A percentile compares a stretch with the other conserved stretches of the same genome.
These are phyloP conservation scores for Pseudevernia furfuracea DNA, from an alignment of 495 filamentous ascomycete genomes.

Conservation along the genomic window DNA sequence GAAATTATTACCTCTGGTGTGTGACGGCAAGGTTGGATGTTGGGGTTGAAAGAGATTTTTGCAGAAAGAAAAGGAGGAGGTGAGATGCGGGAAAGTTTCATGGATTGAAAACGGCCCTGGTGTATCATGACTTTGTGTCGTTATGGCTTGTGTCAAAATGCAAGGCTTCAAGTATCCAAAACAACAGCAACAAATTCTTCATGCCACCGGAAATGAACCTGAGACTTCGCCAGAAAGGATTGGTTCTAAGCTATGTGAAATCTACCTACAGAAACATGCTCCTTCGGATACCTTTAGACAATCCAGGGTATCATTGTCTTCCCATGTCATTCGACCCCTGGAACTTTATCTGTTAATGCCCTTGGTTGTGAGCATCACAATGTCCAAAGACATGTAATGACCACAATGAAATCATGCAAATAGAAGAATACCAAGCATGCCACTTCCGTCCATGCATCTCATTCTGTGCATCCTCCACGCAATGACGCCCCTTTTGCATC, in stretches of 20 bases:
- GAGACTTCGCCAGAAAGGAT: not conserved
- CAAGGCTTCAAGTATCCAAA: too few relatives aligned
- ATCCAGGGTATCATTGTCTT: slow-evolving; percentile 4
- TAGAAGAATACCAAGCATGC: slow-evolving; percentile 4
- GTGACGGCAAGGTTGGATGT: not conserved
- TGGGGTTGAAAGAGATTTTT: too few relatives aligned
- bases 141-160: not conserved
- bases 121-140: too few relatives aligned
- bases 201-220: not conserved
- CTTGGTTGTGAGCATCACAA: not conserved
- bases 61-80: not conserved
- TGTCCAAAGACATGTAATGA: not conserved
- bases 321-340: not conserved
- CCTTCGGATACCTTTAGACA: slow-evolving; percentile 1
- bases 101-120: too few relatives aligned
- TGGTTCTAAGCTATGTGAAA: slow-evolving; percentile 12
- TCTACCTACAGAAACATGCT: slow-evolving; percentile 17
- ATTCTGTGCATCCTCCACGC: slow-evolving; percentile 2
- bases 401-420: slow-evolving; percentile 10
- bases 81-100: not conserved
- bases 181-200: not conserved
- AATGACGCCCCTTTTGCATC: not conserved
- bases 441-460: not conserved
- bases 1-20: not conserved
- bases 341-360: not conserved